Conservation (phyloP, 108 stramenopile species). For the Discostella stelligeroides region DNA sequence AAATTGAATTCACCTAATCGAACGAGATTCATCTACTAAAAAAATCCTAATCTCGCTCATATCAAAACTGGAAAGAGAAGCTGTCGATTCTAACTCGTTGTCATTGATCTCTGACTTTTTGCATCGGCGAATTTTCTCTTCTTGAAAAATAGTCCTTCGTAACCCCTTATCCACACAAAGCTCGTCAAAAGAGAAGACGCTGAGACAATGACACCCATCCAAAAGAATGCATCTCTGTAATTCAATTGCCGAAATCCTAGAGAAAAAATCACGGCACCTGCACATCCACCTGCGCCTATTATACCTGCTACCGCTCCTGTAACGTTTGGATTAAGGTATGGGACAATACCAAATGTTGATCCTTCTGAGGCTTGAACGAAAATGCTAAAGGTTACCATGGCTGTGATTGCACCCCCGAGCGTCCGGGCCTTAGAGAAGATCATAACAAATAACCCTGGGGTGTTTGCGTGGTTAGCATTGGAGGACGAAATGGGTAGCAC, state of each 20-base stretch:
- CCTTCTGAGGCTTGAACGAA: slow-evolving; percentile 85
- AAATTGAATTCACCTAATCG: no score
- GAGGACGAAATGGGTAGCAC: slow-evolving; percentile 8
- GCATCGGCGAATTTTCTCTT: slow-evolving; percentile 5
- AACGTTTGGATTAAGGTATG: slow-evolving; percentile 57
- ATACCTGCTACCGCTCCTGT: slow-evolving; percentile 71
- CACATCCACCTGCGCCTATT: slow-evolving; percentile 81
- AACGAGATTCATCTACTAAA: no score
- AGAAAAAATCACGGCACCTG: slow-evolving; percentile 71
- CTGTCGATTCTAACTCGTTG: neutral
- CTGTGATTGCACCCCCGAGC: slow-evolving; percentile 59
- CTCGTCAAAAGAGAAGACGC: slow-evolving; percentile 48
- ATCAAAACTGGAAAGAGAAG: no score
- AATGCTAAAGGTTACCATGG: slow-evolving; percentile 70
- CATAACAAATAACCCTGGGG: slow-evolving; percentile 53
- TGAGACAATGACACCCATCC: slow-evolving; percentile 69
- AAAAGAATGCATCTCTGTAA: slow-evolving; percentile 58
- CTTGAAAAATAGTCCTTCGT: slow-evolving; percentile 55
- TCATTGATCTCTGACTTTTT: neutral
- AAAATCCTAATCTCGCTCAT: no score
- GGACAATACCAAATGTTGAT: slow-evolving; percentile 63
- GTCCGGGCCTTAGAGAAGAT: slow-evolving; percentile 59
- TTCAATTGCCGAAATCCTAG: slow-evolving; percentile 56
- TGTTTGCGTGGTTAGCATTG: neutral
- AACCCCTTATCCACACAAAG: slow-evolving; percentile 75